Conservation (phyloP, 306 rosid species). For the Hippophae rhamnoides region DNA sequence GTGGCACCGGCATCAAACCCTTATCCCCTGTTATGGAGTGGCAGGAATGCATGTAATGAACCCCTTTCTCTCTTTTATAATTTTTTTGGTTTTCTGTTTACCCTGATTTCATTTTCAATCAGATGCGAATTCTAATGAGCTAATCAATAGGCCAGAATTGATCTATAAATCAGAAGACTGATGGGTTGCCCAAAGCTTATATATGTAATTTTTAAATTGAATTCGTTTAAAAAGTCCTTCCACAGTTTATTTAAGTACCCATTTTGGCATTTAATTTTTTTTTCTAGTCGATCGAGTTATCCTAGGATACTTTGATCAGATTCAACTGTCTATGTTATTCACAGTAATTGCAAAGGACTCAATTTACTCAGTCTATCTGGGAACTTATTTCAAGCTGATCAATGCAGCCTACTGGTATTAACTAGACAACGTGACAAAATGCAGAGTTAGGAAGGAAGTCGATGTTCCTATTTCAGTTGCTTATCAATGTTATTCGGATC, state of each 20-base stretch:
- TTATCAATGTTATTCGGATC: conserved; percentile 68
- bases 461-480: conserved; percentile 80
- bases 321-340: neutral
- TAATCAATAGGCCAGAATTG: neutral
- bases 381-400: neutral
- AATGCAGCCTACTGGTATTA: conserved; percentile 1
- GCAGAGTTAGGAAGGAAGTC: conserved; percentile 85
- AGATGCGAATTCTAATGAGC: neutral
- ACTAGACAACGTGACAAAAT: conserved; percentile 21
- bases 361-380: neutral
- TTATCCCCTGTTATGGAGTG: conserved; percentile 78
- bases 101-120: no score
- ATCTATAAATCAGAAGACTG: no score
- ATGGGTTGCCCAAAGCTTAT: no score
- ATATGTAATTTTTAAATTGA: no score
- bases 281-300: no score
- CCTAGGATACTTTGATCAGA: neutral
- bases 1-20: conserved; percentile 28
- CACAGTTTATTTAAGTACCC: no score
- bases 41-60: conserved; percentile 84
- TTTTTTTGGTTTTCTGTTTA: neutral
- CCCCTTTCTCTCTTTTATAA: neutral
- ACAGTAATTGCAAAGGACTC: neutral
- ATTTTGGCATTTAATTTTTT: no score
- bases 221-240: no score